These are phyloP conservation scores for Melanomma pulvis-pyrius DNA, from an alignment of 495 filamentous ascomycete species.

Conservation along the genomic window DNA sequence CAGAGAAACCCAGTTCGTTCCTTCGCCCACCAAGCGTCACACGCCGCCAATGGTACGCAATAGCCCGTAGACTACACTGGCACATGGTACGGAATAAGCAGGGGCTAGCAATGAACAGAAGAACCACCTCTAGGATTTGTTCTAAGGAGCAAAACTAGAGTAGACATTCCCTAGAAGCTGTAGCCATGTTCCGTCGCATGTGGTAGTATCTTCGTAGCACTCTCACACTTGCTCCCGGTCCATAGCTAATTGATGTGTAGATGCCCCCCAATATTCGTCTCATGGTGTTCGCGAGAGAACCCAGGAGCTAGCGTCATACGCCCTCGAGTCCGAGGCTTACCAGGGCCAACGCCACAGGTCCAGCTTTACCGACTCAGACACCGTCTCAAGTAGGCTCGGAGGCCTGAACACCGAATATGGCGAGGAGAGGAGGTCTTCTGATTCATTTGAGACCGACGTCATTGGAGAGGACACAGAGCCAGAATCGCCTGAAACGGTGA, in stretches of 20 bases:
- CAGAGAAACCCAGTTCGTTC: slow-evolving; percentile 74
- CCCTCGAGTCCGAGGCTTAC: slow-evolving; percentile 58
- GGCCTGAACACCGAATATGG: slow-evolving; percentile 17
- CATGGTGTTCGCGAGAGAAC: slow-evolving; percentile 86
- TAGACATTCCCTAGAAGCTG: too few relatives aligned
- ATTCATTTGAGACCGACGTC: slow-evolving; percentile 43
- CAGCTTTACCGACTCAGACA: slow-evolving; percentile 30
- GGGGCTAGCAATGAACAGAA: not conserved
- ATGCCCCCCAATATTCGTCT: slow-evolving; percentile 71
- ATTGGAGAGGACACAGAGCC: slow-evolving; percentile 59
- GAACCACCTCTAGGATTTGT: not conserved
- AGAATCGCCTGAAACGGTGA: slow-evolving; percentile 30
- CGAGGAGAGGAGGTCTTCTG: slow-evolving; percentile 28
- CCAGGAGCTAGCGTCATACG: slow-evolving; percentile 83
- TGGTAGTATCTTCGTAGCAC: not conserved
- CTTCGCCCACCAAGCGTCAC: slow-evolving; percentile 74
- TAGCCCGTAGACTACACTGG: not conserved
- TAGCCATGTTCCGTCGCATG: not conserved
- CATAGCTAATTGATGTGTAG: slow-evolving; percentile 47
- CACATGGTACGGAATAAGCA: not conserved
- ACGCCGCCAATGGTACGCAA: slow-evolving; percentile 54
- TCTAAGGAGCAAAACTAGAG: not conserved
- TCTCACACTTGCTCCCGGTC: not conserved
- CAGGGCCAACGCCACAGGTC: slow-evolving; percentile 27
- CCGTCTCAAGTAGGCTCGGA: slow-evolving; percentile 26